Base-by-base conservation (phyloP, 352 stramenopile genomes). In the Thraustotheca clavata region DNA sequence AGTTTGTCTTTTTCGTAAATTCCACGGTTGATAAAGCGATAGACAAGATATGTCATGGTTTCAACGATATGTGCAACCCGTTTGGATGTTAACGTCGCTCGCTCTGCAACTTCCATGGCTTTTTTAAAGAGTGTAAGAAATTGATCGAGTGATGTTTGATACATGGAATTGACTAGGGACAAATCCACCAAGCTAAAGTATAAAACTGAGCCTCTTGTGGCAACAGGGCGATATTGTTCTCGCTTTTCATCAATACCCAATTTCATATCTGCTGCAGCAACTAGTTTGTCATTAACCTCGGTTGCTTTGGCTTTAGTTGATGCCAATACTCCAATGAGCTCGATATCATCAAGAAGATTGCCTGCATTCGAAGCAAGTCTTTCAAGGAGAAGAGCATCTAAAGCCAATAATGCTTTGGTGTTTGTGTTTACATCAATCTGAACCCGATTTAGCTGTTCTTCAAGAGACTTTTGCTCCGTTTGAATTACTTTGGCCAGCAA, bases 121-220 rank as follows among this genome's bases (percentile, higher is more conserved):
- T 73, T 79, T 4, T 83, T 78, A 59, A 96, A 97, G 4, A 97
- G 71, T 22, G 79, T 74, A 9, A 96, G 71, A 59, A 97, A 97
- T 69, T 96, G 88, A 46, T 94, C 86, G 49, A 97, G 67, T 4
- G 80, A 92, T 0, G 76, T 94, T 70, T 96, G 87, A 72, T 97
- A 97, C 88, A 96, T 96, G 5, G 69, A 67, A 48, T 96, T 96
- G n/a, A 97, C 77, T 1, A 74, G 71, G 0, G 80, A 73, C 46
- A 96, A 87, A 54, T 97, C 88, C 2, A 94, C 84, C 46, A 96
- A 89, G 2, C 75, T 73, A 69, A 97, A 97, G 75, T 96, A 97
- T 11, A 97, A 66, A 12, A 95, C 78, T 0, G 79, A 88, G 4
- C 86, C 89, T 11, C 89, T 75, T 1, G 86, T 94, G 0, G 90